Conservation (phyloP, 2,329 filamentous ascomycete genomes). For the Drechslerella coelobrocha region DNA sequence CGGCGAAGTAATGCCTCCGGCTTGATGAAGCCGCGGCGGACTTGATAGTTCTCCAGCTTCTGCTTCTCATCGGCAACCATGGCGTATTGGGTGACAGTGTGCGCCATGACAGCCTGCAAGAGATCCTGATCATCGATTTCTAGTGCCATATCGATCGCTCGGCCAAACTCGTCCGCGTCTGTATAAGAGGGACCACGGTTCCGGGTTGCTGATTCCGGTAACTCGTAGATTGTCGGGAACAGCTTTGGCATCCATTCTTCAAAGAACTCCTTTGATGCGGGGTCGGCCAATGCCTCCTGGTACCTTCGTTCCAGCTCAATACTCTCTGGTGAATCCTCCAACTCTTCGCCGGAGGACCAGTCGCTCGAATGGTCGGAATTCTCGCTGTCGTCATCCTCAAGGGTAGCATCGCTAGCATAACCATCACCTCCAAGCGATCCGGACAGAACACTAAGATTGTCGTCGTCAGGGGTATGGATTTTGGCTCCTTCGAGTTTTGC, state of each 20-base stretch:
- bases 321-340: slow-evolving; percentile 4
- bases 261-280: slow-evolving; percentile 25
- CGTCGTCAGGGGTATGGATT: slow-evolving; percentile 45
- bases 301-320: slow-evolving; percentile 25
- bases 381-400: slow-evolving; percentile 33
- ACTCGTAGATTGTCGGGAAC: slow-evolving; percentile 36
- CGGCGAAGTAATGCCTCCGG: slow-evolving; percentile 23
- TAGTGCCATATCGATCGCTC: slow-evolving; percentile 31
- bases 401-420: slow-evolving; percentile 29
- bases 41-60: slow-evolving; percentile 31
- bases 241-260: slow-evolving; percentile 31
- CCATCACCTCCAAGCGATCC: slow-evolving; percentile 31
- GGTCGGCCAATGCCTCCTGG: slow-evolving; percentile 21
- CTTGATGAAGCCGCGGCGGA: slow-evolving; percentile 45
- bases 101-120: slow-evolving; percentile 24
- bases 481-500: slow-evolving; percentile 45
- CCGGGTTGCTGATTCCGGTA: slow-evolving; percentile 25
- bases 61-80: slow-evolving; percentile 40
- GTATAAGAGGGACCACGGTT: slow-evolving; percentile 33
- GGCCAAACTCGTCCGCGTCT: slow-evolving; percentile 17
- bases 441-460: slow-evolving; percentile 46
- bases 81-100: slow-evolving; percentile 29
- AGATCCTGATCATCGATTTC: slow-evolving; percentile 43
- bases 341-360: slow-evolving; percentile 35
- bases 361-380: slow-evolving; percentile 44